A percentile compares a stretch with the other conserved stretches of the same genome.
These are phyloP conservation scores for Saccharomycopsis schoenii DNA, from an alignment of 805 yeast species.

Conservation along the genomic window DNA sequence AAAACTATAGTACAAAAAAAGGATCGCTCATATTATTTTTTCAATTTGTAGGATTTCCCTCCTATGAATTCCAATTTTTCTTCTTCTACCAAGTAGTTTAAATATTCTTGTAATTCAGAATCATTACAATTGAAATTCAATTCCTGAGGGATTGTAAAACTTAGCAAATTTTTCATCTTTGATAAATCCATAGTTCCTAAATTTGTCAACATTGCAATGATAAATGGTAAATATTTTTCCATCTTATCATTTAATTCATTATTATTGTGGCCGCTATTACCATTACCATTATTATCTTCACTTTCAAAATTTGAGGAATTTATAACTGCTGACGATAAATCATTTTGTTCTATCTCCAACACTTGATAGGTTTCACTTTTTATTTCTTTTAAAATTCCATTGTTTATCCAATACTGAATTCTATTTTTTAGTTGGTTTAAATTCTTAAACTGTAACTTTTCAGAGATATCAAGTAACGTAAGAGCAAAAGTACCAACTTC, in stretches of 20 bases:
- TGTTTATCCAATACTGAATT: slow-evolving; percentile 49
- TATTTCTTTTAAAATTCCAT: slow-evolving; percentile 40
- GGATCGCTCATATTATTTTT: background rate
- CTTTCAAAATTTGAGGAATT: slow-evolving; percentile 20
- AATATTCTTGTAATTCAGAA: slow-evolving; percentile 34
- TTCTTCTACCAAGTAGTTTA: slow-evolving; percentile 35
- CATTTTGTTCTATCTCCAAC: slow-evolving; percentile 27
- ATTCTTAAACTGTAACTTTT: slow-evolving; percentile 30
- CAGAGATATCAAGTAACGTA: slow-evolving; percentile 32
- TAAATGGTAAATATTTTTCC: slow-evolving; percentile 35
- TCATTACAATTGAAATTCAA: slow-evolving; percentile 28
- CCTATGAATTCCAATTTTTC: slow-evolving; percentile 26
- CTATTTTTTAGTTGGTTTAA: slow-evolving; percentile 21
- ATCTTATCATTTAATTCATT: slow-evolving; percentile 21
- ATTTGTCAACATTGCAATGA: slow-evolving; percentile 48
- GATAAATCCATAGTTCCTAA: slow-evolving; percentile 39
- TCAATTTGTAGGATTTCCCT: slow-evolving; percentile 9
- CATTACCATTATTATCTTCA: slow-evolving; percentile 20
- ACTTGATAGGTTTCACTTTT: slow-evolving; percentile 30
- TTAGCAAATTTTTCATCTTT: slow-evolving; percentile 44
- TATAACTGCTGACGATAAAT: background rate
- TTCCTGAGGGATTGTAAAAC: slow-evolving; percentile 47
- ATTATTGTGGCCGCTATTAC: slow-evolving; percentile 21
- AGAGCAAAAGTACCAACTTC: slow-evolving; percentile 20
- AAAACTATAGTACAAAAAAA: background rate